Base-by-base conservation (phyloP, 1,139 yeast species). In the Kodamaea arcana region DNA sequence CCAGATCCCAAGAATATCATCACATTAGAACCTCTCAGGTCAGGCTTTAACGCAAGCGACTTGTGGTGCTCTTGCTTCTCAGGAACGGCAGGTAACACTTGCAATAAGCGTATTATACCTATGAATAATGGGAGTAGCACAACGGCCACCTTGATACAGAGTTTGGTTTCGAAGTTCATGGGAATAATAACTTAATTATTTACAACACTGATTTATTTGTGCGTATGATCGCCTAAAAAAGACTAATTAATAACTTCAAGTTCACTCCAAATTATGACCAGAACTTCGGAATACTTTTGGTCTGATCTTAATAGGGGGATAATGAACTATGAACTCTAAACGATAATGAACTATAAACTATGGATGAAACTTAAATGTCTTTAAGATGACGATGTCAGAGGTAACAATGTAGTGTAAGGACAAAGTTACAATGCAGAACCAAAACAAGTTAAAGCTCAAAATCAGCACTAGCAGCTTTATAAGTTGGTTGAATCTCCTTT, bases 1-100 rank as follows among this genome's bases (percentile, higher is more conserved):
- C 76, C 98, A 2, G 94, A 83, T 0, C 94, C 95, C 4, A 85
- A 56, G 11, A 83, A 65, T 1, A 83, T 62, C 73, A 82, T 68
- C 14, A 78, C 47, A 15, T 49, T 51, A 21, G 57, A 41, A 7
- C 62, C 65, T 26, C 44, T 37, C 14, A 31, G 34, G 2, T 35
- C 36, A 13, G 38, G 35, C n/a, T 43, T 44, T 21, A 42, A 40
- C 7, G 35, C 29, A 11, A 17, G 16, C 38, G 17, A 14, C 20
- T 22, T 20, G 22, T 22, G 13, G 16, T 7, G 23, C 15, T 20
- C 10, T 25, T 12, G 16, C 20, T n/a, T 9, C n/a, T 31, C 31
- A 6, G 28, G 21, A n/a, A 46, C 38, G 5, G 57, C 51, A 1
- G 72, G 72, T 15, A 65, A 49, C 3, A 65, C 44, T 29, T 36